These are phyloP conservation scores for Pinus tabuliformis DNA, from an alignment of 75 land plant genomes.

Conservation along the genomic window DNA sequence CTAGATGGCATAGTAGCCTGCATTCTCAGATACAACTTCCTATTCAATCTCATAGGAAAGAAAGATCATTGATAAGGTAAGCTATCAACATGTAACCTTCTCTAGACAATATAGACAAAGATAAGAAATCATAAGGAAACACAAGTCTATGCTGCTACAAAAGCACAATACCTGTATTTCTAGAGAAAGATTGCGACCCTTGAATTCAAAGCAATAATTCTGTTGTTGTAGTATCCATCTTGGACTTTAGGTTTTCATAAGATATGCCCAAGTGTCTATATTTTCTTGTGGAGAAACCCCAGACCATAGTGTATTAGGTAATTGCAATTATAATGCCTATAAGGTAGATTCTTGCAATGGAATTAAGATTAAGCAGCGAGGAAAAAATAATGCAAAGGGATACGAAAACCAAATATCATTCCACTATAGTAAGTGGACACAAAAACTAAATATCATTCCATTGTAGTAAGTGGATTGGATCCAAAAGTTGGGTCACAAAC, in stretches of 20 bases:
- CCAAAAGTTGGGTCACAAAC: conserved; percentile 44
- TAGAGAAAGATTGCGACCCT: conserved; percentile 62
- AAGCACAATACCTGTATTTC: conserved; percentile 50
- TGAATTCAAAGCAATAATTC: conserved; percentile 57
- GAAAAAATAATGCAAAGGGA: conserved; percentile 50
- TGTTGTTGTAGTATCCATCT: conserved; percentile 14
- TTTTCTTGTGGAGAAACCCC: conserved; percentile 48
- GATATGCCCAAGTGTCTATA: conserved; percentile 39
- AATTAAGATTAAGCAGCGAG: conserved; percentile 63
- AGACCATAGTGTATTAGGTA: conserved; percentile 49
- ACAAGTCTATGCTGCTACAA: background rate
- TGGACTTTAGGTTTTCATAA: conserved; percentile 19
- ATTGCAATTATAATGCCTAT: conserved; percentile 61
- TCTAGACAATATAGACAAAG: background rate
- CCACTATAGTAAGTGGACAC: background rate
- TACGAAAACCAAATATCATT: no score
- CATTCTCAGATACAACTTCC: background rate
- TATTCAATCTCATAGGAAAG: background rate
- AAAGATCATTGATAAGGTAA: background rate
- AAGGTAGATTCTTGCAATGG: conserved; percentile 58
- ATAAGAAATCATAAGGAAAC: background rate
- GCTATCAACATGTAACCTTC: background rate
- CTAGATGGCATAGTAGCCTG: conserved; percentile 67
- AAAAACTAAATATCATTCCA: conserved; percentile 65
- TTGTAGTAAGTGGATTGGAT: conserved; percentile 32